Conservation (phyloP, 345 rosid species). For the Fremontodendron californicum region DNA sequence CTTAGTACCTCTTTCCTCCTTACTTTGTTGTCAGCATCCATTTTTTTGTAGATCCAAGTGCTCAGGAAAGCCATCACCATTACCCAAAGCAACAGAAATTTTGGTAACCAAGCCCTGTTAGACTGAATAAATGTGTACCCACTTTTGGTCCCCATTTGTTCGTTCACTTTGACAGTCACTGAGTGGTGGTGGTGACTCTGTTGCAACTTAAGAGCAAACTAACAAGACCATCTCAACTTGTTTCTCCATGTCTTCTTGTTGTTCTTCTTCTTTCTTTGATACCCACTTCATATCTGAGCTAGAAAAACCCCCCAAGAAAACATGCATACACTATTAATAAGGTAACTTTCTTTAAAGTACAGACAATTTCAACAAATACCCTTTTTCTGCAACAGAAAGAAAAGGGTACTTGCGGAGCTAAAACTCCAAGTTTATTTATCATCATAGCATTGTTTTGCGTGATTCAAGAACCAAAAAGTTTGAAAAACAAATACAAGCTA, state of each 20-base stretch:
- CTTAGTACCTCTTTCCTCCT: conserved; percentile 71
- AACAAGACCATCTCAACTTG: conserved; percentile 21
- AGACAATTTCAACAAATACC: conserved; percentile 13
- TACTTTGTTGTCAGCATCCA: conserved; percentile 61
- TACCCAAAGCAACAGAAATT: conserved; percentile 52
- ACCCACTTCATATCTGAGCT: conserved; percentile 56
- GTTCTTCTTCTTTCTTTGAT: conserved; percentile 24
- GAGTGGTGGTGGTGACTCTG: conserved; percentile 50
- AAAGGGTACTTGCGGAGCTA: conserved; percentile 25
- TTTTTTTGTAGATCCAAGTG: conserved; percentile 41
- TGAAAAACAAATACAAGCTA: background rate
- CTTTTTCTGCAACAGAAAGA: conserved; percentile 25
- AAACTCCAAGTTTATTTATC: conserved; percentile 27
- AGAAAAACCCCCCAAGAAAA: conserved; percentile 25
- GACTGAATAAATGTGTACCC: conserved; percentile 67
- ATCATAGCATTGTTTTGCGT: conserved; percentile 48
- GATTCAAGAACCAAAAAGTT: conserved; percentile 25
- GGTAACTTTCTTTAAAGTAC: conserved; percentile 14
- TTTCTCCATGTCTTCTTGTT: conserved; percentile 16
- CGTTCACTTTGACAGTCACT: conserved; percentile 58
- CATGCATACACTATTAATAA: conserved; percentile 15
- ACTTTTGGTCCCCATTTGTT: conserved; percentile 54
- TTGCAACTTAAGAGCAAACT: conserved; percentile 42
- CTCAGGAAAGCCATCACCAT: conserved; percentile 43
- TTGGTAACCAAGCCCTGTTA: conserved; percentile 66